These are phyloP conservation scores for Penicillium roqueforti DNA, from an alignment of 495 filamentous ascomycete species.

Conservation along the genomic window DNA sequence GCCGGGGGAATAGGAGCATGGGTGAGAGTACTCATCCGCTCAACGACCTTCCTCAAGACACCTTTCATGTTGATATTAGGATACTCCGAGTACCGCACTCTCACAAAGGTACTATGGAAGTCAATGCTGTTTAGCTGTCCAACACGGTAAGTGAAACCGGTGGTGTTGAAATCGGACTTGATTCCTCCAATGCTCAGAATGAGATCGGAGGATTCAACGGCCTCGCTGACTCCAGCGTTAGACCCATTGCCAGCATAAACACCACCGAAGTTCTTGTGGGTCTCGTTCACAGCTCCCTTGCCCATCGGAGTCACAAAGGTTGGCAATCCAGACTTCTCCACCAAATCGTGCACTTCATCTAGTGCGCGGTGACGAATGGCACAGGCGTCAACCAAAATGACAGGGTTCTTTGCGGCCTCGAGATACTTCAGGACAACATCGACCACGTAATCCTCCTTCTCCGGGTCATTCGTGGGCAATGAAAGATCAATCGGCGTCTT, in stretches of 20 bases:
- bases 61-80: conserved; percentile 81
- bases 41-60: conserved; percentile 70
- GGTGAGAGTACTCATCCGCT: conserved; percentile 55
- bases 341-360: conserved; percentile 70
- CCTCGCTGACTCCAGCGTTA: conserved; percentile 61
- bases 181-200: conserved; percentile 81
- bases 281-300: conserved; percentile 82
- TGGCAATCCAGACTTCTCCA: conserved; percentile 71
- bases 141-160: conserved; percentile 81
- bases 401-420: conserved; percentile 67
- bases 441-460: conserved; percentile 80
- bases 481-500: conserved; percentile 64
- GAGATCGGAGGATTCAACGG: conserved; percentile 76
- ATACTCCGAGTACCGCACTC: conserved; percentile 77
- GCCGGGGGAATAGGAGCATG: conserved; percentile 38
- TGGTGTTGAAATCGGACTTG: conserved; percentile 87
- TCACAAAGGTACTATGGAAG: conserved; percentile 74
- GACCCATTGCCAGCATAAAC: conserved; percentile 85
- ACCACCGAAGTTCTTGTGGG: conserved; percentile 69
- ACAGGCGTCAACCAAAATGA: conserved; percentile 90
- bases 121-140: conserved; percentile 82
- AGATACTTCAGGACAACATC: conserved; percentile 74
- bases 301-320: conserved; percentile 91
- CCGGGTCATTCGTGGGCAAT: conserved; percentile 60
- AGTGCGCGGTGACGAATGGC: conserved; percentile 75